phyloP scores from a whole-genome alignment of 352 stramenopile genomes.

The Phytophthora aleatoria region DNA sequence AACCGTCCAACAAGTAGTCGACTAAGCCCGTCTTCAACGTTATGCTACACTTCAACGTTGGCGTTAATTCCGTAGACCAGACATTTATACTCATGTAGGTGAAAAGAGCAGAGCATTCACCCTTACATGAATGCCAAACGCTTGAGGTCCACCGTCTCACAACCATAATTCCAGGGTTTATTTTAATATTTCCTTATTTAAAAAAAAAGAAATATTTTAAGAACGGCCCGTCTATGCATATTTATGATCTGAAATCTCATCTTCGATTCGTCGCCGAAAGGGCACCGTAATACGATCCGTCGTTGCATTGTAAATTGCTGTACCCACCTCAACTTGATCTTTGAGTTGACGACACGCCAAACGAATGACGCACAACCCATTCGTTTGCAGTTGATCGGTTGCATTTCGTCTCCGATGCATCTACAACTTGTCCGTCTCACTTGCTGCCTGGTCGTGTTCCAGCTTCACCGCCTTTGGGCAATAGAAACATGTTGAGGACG shows the following conservation, averaged over 20 bases:
- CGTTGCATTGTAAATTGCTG: conserved; percentile 20
- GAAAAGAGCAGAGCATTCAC: too few relatives aligned
- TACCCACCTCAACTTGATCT: conserved; percentile 29
- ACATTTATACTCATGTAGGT: too few relatives aligned
- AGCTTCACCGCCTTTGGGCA: conserved; percentile 41
- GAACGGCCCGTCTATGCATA: conserved; percentile 1
- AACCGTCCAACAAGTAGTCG: neutral
- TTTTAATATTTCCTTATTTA: neutral
- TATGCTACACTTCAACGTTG: neutral
- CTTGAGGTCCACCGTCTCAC: too few relatives aligned
- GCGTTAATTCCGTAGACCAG: neutral
- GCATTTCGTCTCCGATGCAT: conserved; percentile 5
- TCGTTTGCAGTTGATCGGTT: neutral
- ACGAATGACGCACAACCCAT: neutral
- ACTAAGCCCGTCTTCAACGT: neutral
- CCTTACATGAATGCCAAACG: too few relatives aligned
- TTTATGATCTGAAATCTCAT: conserved; percentile 2
- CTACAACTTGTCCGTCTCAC: conserved; percentile 9
- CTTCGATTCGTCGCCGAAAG: conserved; percentile 16
- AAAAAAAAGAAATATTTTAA: neutral
- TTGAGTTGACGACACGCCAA: conserved; percentile 14
- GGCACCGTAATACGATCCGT: conserved; percentile 2
- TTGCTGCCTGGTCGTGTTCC: conserved; percentile 18
- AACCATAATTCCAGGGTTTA: too few relatives aligned
- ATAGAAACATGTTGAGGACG: conserved; percentile 82